Conservation (phyloP, 2,329 filamentous ascomycete genomes). For the Pestalotiopsis sp. region DNA sequence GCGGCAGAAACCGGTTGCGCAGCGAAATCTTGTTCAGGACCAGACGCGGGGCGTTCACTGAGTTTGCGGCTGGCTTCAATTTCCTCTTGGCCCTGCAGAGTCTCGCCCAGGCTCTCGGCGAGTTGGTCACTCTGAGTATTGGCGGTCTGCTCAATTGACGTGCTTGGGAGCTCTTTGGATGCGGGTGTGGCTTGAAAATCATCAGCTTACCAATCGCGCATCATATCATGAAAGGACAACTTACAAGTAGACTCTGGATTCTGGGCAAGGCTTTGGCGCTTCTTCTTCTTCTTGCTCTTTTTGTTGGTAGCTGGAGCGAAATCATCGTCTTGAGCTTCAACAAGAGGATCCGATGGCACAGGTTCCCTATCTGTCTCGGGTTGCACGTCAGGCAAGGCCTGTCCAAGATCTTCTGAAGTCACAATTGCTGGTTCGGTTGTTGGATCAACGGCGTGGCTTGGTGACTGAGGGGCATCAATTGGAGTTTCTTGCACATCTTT, state of each 20-base stretch:
- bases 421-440: not conserved
- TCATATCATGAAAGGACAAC: constrained; percentile 20
- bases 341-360: not conserved
- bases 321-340: not conserved
- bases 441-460: not conserved
- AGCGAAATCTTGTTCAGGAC: not conserved
- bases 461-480: not conserved
- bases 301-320: constrained; percentile 24
- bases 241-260: not conserved
- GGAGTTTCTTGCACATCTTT: not conserved
- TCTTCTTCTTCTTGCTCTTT: constrained; percentile 31
- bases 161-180: not conserved
- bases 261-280: constrained; percentile 2
- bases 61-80: constrained; percentile 19
- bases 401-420: not conserved
- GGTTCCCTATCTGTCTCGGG: not conserved
- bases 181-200: not conserved
- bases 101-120: not conserved
- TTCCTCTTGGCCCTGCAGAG: constrained; percentile 29
- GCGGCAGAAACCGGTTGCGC: not conserved
- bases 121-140: not conserved
- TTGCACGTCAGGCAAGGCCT: not conserved
- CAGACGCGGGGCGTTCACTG: not conserved
- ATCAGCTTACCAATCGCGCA: constrained; percentile 15
- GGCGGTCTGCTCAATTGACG: constrained; percentile 3